These are phyloP conservation scores for Scheffersomyces quercinus DNA, from an alignment of 1,139 yeast species.

Conservation along the genomic window DNA sequence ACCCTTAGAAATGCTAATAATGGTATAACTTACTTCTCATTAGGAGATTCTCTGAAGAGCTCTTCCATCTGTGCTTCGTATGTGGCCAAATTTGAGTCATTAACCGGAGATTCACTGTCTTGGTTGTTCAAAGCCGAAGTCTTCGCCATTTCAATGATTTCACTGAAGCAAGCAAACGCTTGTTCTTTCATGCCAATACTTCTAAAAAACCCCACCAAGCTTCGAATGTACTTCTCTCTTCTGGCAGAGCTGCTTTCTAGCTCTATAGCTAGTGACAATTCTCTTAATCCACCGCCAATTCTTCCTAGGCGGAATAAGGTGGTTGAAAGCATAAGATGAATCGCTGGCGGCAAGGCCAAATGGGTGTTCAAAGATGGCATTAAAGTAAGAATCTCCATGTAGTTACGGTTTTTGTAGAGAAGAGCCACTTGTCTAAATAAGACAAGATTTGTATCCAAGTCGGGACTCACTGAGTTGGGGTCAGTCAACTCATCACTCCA, in stretches of 20 bases:
- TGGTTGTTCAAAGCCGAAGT: constrained; percentile 2
- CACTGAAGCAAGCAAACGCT: constrained; percentile 11
- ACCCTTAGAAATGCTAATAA: neutral
- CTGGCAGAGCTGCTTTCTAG: constrained; percentile 16
- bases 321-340: constrained; percentile 18
- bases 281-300: constrained; percentile 24
- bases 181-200: constrained; percentile 14
- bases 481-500: neutral
- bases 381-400: constrained; percentile 14
- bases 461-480: neutral
- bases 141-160: constrained; percentile 12
- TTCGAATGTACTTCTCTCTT: constrained; percentile 16
- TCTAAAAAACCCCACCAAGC: constrained; percentile 18
- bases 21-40: constrained; percentile 1
- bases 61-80: neutral
- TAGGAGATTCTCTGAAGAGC: neutral
- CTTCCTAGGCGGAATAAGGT: constrained; percentile 28
- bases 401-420: constrained; percentile 12
- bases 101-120: neutral
- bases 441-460: neutral
- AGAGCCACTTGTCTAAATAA: constrained; percentile 6
- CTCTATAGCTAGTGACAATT: constrained; percentile 29
- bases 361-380: constrained; percentile 9
- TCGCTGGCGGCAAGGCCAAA: constrained; percentile 6
- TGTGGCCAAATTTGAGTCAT: neutral